Evolutionary conservation across 371 early-diverging fungal genomes (phyloP), one percentile per base, ranked within the genome.

Genomic region (Mucor irregularis): DNA sequence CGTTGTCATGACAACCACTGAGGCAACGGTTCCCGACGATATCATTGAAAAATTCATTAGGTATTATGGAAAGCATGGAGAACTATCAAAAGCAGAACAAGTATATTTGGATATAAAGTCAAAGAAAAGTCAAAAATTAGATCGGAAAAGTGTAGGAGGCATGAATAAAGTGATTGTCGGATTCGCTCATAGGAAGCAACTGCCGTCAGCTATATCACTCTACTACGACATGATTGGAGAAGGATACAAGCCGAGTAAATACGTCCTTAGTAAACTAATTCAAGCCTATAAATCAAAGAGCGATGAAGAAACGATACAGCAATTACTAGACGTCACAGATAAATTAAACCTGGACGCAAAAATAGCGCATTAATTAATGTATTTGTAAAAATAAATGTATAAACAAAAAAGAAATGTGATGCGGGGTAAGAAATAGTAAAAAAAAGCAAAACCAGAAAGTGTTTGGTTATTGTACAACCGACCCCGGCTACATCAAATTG

Each of bases 101-200:
- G 5, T 61, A 10, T 61, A 61, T 38, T 42, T 61, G 28, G 66
- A 66, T 46, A 2, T 64, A n/a, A 61, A 61, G 29, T 14, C 21
- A 6, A 51, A 33, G 17, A 28, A 56, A 4, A n/a, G n/a, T n/a
- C 38, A 49, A 21, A 13, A 8, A 14, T 24, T 57, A 21, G 37
- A 48, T 9, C 21, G 21, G n/a, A 21, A 11, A 0, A 29, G 49
- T 14, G 0, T 55, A 7, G 42, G 33, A 0, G 39, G 26, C n/a
- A 16, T 64, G 38, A 21, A 33, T 34, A 29, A 40, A 9, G 10
- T 59, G 13, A 47, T 64, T 14, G 17, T 50, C 16, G 28, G 35
- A 17, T 64, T 58, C 35, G 21, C 44, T 5, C 14, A 50, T 19
- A 45, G 26, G 39, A 28, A 29, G 17, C 57, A 61, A 24, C 10